These are phyloP conservation scores for Penicillium coffeae DNA, from an alignment of 495 filamentous ascomycete genomes.

Conservation along the genomic window DNA sequence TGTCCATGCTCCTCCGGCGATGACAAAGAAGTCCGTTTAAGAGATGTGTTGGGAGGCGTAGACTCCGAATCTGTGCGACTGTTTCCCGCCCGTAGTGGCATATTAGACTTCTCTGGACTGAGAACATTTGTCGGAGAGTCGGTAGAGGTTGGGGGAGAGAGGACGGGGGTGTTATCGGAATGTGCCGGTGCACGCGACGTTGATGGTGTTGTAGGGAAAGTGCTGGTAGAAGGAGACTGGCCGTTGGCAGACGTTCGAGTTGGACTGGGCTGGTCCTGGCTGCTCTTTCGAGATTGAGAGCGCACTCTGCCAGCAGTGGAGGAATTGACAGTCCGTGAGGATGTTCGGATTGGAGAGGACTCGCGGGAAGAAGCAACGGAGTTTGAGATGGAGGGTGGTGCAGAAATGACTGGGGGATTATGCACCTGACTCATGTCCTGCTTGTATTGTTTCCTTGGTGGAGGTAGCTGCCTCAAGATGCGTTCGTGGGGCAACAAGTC, in stretches of 20 bases:
- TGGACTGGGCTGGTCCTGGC: conserved; percentile 62
- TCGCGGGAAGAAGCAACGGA: conserved; percentile 50
- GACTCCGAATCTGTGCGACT: conserved; percentile 38
- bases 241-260: conserved; percentile 46
- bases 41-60: conserved; percentile 40
- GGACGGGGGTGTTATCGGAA: conserved; percentile 54
- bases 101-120: conserved; percentile 60
- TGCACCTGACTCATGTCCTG: conserved; percentile 36
- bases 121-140: conserved; percentile 59
- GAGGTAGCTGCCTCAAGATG: conserved; percentile 33
- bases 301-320: conserved; percentile 27
- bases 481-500: conserved; percentile 28
- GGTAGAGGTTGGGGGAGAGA: conserved; percentile 43
- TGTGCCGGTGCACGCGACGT: conserved; percentile 63
- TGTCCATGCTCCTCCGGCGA: conserved; percentile 32
- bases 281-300: conserved; percentile 64
- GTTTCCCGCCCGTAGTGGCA: conserved; percentile 56
- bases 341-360: conserved; percentile 42
- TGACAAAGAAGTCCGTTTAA: conserved; percentile 32
- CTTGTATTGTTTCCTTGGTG: conserved; percentile 28
- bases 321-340: conserved; percentile 32
- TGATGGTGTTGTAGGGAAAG: no score
- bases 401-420: conserved; percentile 31
- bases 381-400: conserved; percentile 33
- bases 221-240: conserved; percentile 47